A percentile compares a stretch with the other conserved stretches of the same genome.
These are phyloP conservation scores for Cenococcum geophilum DNA, from an alignment of 495 filamentous ascomycete genomes.

Conservation along the genomic window DNA sequence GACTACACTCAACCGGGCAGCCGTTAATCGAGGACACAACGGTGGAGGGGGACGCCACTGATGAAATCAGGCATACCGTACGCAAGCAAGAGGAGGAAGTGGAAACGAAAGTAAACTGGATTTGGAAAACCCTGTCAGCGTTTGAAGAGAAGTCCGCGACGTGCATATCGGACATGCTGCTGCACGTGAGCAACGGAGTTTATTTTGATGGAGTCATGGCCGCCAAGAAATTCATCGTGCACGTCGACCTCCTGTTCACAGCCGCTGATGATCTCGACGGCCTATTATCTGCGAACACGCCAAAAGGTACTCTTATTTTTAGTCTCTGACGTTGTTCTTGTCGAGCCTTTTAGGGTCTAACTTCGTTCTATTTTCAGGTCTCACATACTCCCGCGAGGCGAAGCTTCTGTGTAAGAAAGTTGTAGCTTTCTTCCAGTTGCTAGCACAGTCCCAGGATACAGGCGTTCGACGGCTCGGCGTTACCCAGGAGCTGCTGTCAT, in stretches of 20 bases:
- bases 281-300: conserved; percentile 59
- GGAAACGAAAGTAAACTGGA: conserved; percentile 96
- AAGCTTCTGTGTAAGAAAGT: conserved; percentile 99
- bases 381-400: conserved; percentile 88
- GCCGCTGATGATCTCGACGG: conserved; percentile 79
- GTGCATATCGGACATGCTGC: conserved; percentile 98
- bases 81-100: conserved; percentile 84
- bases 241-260: conserved; percentile 87
- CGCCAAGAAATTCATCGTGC: conserved; percentile 93
- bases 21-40: conserved; percentile 44
- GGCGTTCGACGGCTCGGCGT: conserved; percentile 85
- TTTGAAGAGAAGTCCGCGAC: conserved; percentile 97
- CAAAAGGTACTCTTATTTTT: conserved; percentile 54
- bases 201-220: conserved; percentile 93
- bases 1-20: conserved; percentile 57
- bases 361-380: conserved; percentile 47
- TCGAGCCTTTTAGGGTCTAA: conserved; percentile 30
- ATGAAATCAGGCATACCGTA: conserved; percentile 67
- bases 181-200: conserved; percentile 97
- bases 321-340: not conserved
- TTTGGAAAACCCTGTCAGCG: conserved; percentile 94
- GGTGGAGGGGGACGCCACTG: conserved; percentile 57
- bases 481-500: conserved; percentile 88
- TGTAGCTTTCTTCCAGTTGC: conserved; percentile 89
- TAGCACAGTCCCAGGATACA: conserved; percentile 89